A percentile compares a stretch with the other conserved stretches of the same genome.
Conservation (phyloP, 176 grass and related monocot species). For the Oryza punctata region DNA sequence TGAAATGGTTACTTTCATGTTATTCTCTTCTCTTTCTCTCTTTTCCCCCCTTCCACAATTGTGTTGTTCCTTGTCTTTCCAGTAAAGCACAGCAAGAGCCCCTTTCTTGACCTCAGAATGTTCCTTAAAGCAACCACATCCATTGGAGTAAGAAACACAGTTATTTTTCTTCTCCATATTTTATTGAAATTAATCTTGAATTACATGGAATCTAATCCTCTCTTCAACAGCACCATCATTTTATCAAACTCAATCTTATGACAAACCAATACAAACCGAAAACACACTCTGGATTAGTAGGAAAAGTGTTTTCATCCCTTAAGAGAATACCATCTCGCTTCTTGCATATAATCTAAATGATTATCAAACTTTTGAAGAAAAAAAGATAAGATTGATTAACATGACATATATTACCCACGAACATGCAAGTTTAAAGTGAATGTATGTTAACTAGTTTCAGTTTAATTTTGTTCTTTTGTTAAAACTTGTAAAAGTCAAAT, state of each 20-base stretch:
- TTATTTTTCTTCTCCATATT: background rate
- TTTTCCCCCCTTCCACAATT: background rate
- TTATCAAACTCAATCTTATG: background rate
- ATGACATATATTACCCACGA: too few species aligned
- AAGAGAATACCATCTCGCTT: too few species aligned
- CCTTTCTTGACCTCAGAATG: slow-evolving; percentile 39
- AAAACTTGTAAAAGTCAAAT: too few species aligned
- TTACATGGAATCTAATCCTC: background rate
- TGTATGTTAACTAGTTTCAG: too few species aligned
- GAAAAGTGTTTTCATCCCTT: too few species aligned
- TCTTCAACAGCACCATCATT: background rate
- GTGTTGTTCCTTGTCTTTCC: slow-evolving; percentile 13
- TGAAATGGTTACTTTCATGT: background rate
- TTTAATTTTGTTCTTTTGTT: too few species aligned
- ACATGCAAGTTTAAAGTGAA: too few species aligned
- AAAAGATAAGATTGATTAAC: too few species aligned
- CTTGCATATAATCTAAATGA: too few species aligned
- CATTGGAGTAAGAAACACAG: background rate
- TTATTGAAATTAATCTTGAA: slow-evolving; percentile 5
- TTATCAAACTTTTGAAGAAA: too few species aligned
- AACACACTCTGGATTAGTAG: background rate
- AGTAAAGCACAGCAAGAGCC: slow-evolving; percentile 15
- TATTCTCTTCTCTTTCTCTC: background rate
- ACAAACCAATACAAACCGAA: slow-evolving; percentile 21
- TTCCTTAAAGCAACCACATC: slow-evolving; percentile 45